Percentiles rank a stretch among this genome's conserved stretches.
phyloP scores from a whole-genome alignment of 2,329 filamentous ascomycete genomes.

The Magnaporthiopsis rhizophila region DNA sequence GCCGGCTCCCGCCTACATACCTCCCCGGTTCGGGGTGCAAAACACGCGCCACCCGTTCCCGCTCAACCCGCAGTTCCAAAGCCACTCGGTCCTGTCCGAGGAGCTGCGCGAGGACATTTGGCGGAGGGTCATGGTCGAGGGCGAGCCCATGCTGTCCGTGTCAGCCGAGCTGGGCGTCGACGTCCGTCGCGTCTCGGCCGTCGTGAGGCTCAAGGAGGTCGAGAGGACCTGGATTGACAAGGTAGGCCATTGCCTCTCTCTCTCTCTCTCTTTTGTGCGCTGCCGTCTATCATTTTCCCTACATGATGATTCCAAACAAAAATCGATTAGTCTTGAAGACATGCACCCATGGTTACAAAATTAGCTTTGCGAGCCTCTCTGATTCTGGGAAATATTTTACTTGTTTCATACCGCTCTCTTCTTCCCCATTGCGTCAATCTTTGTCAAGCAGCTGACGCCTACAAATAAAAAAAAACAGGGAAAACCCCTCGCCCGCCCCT shows the following conservation, averaged over 20 bases:
- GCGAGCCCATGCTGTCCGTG: slow-evolving; percentile 64
- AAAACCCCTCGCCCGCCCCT: slow-evolving; percentile 68
- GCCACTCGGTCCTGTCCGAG: slow-evolving; percentile 67
- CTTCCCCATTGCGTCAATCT: neutral
- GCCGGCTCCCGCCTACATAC: neutral
- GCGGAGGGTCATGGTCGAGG: slow-evolving; percentile 53
- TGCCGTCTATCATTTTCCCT: slow-evolving; percentile 13
- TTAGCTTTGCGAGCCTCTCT: slow-evolving; percentile 70
- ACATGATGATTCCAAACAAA: slow-evolving; percentile 54
- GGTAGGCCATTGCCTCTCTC: slow-evolving; percentile 45
- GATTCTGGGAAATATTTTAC: slow-evolving; percentile 27
- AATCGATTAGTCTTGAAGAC: slow-evolving; percentile 99
- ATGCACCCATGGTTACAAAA: slow-evolving; percentile 74
- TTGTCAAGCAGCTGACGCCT: neutral
- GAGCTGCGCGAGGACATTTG: slow-evolving; percentile 67
- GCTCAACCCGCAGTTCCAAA: slow-evolving; percentile 61
- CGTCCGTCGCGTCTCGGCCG: slow-evolving; percentile 75
- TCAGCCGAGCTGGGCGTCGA: slow-evolving; percentile 72
- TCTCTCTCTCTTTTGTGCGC: too few relatives aligned
- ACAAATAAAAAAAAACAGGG: slow-evolving; percentile 41
- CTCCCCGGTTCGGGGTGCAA: neutral
- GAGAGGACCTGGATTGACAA: slow-evolving; percentile 70
- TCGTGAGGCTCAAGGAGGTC: slow-evolving; percentile 76
- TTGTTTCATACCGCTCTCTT: neutral
- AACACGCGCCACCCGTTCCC: slow-evolving; percentile 53